A percentile compares a stretch with the other conserved stretches of the same genome.
phyloP scores from a whole-genome alignment of 805 yeast genomes.

The Spathaspora passalidarum region DNA sequence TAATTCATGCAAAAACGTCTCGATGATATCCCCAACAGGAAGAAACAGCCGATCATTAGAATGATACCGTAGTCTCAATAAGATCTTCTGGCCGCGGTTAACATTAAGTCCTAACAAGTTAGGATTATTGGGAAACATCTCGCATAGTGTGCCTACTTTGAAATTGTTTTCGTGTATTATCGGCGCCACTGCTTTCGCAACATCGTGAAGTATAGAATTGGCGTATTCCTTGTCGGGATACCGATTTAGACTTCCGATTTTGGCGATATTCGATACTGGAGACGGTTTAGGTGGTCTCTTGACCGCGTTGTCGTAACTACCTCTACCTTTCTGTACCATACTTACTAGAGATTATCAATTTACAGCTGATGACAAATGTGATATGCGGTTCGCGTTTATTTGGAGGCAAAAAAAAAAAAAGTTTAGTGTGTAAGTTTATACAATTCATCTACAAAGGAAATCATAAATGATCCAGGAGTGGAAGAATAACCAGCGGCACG shows the following conservation, averaged over 20 bases:
- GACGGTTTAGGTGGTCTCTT: conserved; percentile 23
- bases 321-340: conserved; percentile 9
- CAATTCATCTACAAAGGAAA: conserved; percentile 44
- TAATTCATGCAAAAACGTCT: conserved; percentile 85
- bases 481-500: conserved; percentile 39
- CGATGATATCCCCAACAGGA: conserved; percentile 64
- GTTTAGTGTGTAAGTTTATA: conserved; percentile 13
- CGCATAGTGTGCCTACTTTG: conserved; percentile 66
- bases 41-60: conserved; percentile 52
- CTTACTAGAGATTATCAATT: too few species aligned
- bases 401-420: too few species aligned
- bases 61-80: conserved; percentile 65
- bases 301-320: conserved; percentile 1
- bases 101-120: conserved; percentile 78
- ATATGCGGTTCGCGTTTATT: too few species aligned
- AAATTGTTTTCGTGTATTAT: conserved; percentile 66
- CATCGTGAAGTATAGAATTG: conserved; percentile 55
- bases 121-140: conserved; percentile 73
- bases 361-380: neutral
- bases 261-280: conserved; percentile 33
- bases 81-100: conserved; percentile 69
- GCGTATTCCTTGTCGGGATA: conserved; percentile 38
- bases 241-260: conserved; percentile 36
- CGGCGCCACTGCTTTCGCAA: conserved; percentile 73
- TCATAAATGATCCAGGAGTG: conserved; percentile 57